phyloP scores from a whole-genome alignment of 495 filamentous ascomycete species.

The Aspergillus homomorphus region DNA sequence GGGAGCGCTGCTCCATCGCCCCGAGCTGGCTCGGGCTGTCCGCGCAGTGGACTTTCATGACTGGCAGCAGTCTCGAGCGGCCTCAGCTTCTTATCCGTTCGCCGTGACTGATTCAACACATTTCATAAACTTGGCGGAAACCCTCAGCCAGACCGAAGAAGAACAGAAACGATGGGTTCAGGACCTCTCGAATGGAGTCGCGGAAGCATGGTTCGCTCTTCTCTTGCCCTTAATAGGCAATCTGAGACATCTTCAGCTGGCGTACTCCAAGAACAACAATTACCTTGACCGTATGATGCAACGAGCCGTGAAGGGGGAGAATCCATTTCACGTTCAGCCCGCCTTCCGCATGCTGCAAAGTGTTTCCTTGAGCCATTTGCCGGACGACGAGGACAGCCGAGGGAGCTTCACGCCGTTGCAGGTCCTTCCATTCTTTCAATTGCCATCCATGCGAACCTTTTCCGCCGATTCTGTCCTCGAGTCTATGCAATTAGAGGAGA shows the following conservation, averaged over 20 bases:
- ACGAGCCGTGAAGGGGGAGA: constrained; percentile 21
- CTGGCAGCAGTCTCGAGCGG: constrained; percentile 21
- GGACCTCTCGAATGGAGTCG: constrained; percentile 21
- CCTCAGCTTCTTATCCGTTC: neutral
- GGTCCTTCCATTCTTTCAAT: constrained; percentile 28
- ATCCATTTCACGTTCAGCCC: constrained; percentile 17
- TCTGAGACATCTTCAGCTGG: constrained; percentile 24
- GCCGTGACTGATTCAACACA: constrained; percentile 10
- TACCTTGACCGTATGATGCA: constrained; percentile 25
- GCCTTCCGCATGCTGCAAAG: constrained; percentile 21
- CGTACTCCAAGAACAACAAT: constrained; percentile 18
- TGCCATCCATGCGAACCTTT: constrained; percentile 29
- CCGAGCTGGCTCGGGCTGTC: constrained; percentile 26
- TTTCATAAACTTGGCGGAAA: constrained; percentile 13
- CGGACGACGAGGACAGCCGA: constrained; percentile 16
- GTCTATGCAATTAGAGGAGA: constrained; percentile 6
- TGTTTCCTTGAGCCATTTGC: constrained; percentile 24
- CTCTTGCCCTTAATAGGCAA: constrained; percentile 28
- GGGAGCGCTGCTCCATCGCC: constrained; percentile 19
- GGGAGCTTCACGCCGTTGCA: constrained; percentile 18
- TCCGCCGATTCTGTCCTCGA: constrained; percentile 31
- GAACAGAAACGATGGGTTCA: constrained; percentile 28
- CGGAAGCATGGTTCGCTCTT: constrained; percentile 34
- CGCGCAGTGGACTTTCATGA: constrained; percentile 24
- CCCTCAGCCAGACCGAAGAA: constrained; percentile 18